Percentiles rank a stretch among this genome's conserved stretches.
phyloP scores from a whole-genome alignment of 805 yeast species.

The Blastobotrys terrestris region DNA sequence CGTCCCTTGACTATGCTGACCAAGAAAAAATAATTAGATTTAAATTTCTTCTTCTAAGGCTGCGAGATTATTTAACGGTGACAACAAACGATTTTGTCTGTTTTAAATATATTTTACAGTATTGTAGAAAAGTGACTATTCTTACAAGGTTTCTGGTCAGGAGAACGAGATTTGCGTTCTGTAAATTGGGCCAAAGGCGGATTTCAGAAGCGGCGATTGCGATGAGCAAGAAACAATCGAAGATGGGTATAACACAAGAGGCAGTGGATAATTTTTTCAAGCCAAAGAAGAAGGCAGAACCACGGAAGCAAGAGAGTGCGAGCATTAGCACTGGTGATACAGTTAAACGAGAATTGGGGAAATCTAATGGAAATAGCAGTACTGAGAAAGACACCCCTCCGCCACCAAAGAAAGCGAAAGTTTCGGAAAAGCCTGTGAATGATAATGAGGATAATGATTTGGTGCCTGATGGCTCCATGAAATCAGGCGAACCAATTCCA shows the following conservation, averaged over 20 bases:
- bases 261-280: constrained; percentile 2
- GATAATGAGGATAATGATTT: not conserved
- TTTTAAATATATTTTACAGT: not conserved
- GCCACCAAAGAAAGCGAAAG: not conserved
- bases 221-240: not conserved
- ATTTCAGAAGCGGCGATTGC: not conserved
- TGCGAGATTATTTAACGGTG: not conserved
- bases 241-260: constrained; percentile 5
- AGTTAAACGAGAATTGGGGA: not conserved
- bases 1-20: not conserved
- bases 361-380: not conserved
- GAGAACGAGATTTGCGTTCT: not conserved
- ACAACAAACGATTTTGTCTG: not conserved
- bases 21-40: not conserved
- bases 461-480: not conserved
- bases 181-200: not conserved
- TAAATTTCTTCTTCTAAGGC: not conserved
- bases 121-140: not conserved
- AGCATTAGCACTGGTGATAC: not conserved
- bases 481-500: constrained; percentile 22
- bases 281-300: not conserved
- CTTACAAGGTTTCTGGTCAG: not conserved
- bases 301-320: not conserved
- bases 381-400: not conserved
- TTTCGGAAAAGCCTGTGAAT: not conserved